These are phyloP conservation scores for Cytauxzoon felis DNA, from an alignment of 169 alveolate genomes.

Conservation along the genomic window DNA sequence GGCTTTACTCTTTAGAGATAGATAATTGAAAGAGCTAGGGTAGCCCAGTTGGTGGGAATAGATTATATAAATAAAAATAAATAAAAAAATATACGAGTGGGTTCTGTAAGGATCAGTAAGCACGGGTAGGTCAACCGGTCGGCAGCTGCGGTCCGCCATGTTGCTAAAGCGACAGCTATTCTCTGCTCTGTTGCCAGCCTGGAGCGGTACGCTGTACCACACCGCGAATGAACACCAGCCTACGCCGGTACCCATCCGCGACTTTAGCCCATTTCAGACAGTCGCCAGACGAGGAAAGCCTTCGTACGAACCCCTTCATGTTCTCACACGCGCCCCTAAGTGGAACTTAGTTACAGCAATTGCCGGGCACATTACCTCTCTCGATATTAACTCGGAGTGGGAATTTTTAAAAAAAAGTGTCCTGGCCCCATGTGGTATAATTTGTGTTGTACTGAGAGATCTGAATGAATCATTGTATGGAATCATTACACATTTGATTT, in stretches of 20 bases:
- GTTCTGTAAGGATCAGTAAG: conserved; percentile 29
- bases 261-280: conserved; percentile 25
- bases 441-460: too few species aligned
- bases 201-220: conserved; percentile 37
- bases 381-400: conserved; percentile 14
- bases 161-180: conserved; percentile 25
- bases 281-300: conserved; percentile 7
- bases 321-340: conserved; percentile 34
- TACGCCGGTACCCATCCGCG: conserved; percentile 18
- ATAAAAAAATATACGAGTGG: conserved; percentile 14
- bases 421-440: too few species aligned
- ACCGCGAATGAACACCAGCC: conserved; percentile 14
- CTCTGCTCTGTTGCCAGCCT: conserved; percentile 55
- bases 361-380: conserved; percentile 1
- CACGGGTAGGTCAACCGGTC: neutral
- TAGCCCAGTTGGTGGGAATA: too few species aligned
- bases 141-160: conserved; percentile 29
- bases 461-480: too few species aligned
- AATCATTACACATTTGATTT: too few species aligned
- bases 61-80: too few species aligned
- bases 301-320: conserved; percentile 27
- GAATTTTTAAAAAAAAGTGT: conserved; percentile 7
- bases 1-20: too few species aligned
- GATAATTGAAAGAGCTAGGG: too few species aligned
- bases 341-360: conserved; percentile 51